Evolutionary conservation across 768 basidiomycete species (phyloP), one percentile per base, ranked within the genome.

Genomic region (Collybiopsis luxurians): DNA sequence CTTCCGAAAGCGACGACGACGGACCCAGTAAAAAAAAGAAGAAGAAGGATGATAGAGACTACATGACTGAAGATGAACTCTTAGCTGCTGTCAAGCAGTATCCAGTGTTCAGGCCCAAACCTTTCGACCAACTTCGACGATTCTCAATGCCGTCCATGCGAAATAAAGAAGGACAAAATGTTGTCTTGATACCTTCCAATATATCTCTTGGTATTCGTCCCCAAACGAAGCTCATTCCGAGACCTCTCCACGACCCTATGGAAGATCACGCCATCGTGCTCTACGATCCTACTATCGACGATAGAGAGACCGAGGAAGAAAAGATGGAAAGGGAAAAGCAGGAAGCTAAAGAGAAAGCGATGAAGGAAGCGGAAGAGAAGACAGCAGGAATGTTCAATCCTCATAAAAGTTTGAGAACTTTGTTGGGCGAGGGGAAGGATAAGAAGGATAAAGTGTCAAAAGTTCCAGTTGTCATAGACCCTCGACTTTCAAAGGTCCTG

Each of bases 211-310:
- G 97, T 26, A 86, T 91, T 53, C 84, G 95, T 12, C 89, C 92
- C 0, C 86, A 84, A 56, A 79, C 87, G 0, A 89, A 83, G 62
- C 73, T 97, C 57, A 81, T 90, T 48, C 97, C 97, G 17, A 81
- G 95, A 21, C 97, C 97, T 4, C 75, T 98, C n/a, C 89, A 95
- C 64, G 94, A 99, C 68, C 97, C 95, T 1, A 95, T 99, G 91
- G 86, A 90, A 49, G 95, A 98, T 64, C 95, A 98, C 71, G 95
- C 96, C 0, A 97, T 99, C 59, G 96, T 99, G 2, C 73, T 98
- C 13, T 99, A 92, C 67, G 97, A 98, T 65, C 97, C 97, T 0
- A 98, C 97, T 0, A 86, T 96, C 46, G 95, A 99, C 66, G 89
- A 91, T 66, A 76, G 89, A 61, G 94, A 95, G 70, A 93, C 93